These are phyloP conservation scores for Eragrostis nindensis DNA, from an alignment of 176 grass and related monocot species.

Conservation along the genomic window DNA sequence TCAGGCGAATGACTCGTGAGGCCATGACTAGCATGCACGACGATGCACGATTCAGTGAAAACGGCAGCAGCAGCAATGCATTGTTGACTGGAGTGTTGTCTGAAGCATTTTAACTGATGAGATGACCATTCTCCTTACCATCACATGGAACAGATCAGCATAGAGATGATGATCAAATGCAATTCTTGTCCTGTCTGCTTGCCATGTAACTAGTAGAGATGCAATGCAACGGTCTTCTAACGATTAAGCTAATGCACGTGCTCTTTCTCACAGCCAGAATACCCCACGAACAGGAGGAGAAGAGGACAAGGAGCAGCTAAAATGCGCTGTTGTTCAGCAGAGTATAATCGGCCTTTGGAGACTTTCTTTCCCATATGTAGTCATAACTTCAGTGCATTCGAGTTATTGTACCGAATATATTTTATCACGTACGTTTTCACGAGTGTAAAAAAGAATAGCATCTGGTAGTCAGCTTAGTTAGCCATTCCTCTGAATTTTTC, in stretches of 20 bases:
- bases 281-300: neutral
- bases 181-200: conserved; percentile 13
- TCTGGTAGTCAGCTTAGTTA: too few relatives aligned
- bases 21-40: neutral
- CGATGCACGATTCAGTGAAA: neutral
- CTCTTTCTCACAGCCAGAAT: neutral
- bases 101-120: neutral
- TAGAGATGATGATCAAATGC: neutral
- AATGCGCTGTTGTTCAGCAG: too few relatives aligned
- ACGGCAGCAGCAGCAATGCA: neutral
- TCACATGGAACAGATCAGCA: neutral
- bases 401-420: too few relatives aligned
- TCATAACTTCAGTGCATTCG: too few relatives aligned
- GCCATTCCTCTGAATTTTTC: neutral
- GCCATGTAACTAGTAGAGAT: too few relatives aligned
- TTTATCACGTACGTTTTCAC: too few relatives aligned
- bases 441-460: too few relatives aligned
- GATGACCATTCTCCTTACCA: neutral
- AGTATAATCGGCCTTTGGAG: neutral
- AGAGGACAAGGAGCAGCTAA: neutral
- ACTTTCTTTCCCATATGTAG: too few relatives aligned
- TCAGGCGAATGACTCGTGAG: neutral
- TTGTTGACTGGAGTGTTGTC: neutral
- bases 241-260: neutral
- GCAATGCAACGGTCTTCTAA: neutral